Conservation (phyloP, 768 basidiomycete species). For the Mycena floridula region DNA sequence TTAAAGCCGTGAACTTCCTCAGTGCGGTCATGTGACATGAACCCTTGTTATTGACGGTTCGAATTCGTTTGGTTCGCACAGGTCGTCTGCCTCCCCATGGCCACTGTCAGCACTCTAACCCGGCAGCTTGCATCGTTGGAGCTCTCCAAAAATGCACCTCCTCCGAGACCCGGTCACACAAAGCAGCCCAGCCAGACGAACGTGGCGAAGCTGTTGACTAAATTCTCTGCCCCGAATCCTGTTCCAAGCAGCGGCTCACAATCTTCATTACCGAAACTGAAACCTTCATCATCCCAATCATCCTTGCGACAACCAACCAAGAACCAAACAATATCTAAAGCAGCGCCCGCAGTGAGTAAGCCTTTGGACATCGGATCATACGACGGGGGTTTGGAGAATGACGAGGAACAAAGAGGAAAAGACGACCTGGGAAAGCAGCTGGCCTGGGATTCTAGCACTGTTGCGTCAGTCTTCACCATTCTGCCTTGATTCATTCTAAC, state of each 20-base stretch:
- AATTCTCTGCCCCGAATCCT: constrained; percentile 66
- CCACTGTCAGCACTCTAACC: constrained; percentile 56
- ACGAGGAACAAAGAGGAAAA: constrained; percentile 72
- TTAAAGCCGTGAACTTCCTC: no score
- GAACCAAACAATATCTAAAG: constrained; percentile 20
- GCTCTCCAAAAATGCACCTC: constrained; percentile 42
- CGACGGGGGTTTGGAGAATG: constrained; percentile 89
- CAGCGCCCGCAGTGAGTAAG: constrained; percentile 29
- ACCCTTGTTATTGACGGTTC: no score
- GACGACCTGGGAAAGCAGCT: constrained; percentile 77
- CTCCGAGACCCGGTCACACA: constrained; percentile 36
- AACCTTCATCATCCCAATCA: constrained; percentile 2
- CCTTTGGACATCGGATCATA: constrained; percentile 79
- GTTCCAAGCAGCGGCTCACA: constrained; percentile 24
- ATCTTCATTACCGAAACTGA: constrained; percentile 16
- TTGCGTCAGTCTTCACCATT: constrained; percentile 37
- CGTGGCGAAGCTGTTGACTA: constrained; percentile 67
- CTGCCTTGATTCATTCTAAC: not conserved
- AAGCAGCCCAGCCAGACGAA: constrained; percentile 47
- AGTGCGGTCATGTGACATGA: no score
- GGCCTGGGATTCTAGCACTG: constrained; percentile 79
- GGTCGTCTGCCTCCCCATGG: constrained; percentile 21
- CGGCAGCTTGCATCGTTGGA: constrained; percentile 68
- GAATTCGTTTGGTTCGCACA: no score
- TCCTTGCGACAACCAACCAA: constrained; percentile 1